Conservation (phyloP, 2,329 filamentous ascomycete species). For the Arthrobotrys conoides region DNA sequence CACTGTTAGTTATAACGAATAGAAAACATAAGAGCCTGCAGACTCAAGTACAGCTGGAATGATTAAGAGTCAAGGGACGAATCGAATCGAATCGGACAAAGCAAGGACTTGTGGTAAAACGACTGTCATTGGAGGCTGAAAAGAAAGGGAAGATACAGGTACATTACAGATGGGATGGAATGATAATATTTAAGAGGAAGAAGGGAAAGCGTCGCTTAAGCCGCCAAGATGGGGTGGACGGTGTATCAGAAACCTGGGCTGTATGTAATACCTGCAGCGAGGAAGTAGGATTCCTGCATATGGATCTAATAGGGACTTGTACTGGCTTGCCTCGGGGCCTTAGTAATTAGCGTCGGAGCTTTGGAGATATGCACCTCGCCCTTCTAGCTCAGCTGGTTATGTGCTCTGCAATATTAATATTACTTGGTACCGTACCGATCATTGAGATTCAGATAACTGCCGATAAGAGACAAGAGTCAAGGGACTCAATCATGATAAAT, state of each 20-base stretch:
- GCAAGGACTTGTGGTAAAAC: constrained; percentile 11
- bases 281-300: constrained; percentile 58
- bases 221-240: constrained; percentile 37
- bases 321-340: background rate
- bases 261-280: constrained; percentile 52
- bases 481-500: too few relatives aligned
- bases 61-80: constrained; percentile 27
- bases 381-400: too few relatives aligned
- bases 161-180: constrained; percentile 15
- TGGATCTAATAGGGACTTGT: background rate
- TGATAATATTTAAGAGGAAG: constrained; percentile 43
- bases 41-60: too few relatives aligned
- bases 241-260: constrained; percentile 51
- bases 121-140: constrained; percentile 41
- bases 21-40: background rate
- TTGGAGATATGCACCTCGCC: too few relatives aligned
- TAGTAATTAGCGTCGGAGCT: constrained; percentile 35
- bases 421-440: too few relatives aligned
- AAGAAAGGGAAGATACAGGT: constrained; percentile 8
- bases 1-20: constrained; percentile 18
- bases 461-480: too few relatives aligned
- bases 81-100: constrained; percentile 33
- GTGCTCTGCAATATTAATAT: too few relatives aligned
- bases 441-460: too few relatives aligned
- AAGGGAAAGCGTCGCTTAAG: constrained; percentile 44